Conservation (phyloP, 371 early-diverging fungal species). For the Catenaria anguillulae region DNA sequence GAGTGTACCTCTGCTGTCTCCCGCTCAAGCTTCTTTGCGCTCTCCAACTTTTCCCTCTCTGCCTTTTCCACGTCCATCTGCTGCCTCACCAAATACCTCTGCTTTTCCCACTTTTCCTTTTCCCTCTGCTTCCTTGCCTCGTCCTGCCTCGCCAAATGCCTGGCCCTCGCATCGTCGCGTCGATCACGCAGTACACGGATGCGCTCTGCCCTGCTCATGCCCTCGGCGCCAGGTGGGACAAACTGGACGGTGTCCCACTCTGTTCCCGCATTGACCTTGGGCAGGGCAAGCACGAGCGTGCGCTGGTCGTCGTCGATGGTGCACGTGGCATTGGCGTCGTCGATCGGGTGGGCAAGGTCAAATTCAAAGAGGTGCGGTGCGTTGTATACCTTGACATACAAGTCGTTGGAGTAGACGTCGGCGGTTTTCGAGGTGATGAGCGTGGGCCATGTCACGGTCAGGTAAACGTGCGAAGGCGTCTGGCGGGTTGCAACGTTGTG, state of each 20-base stretch:
- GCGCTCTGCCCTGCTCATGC: too few relatives aligned
- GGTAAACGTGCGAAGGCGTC: background rate
- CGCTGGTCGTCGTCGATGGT: too few relatives aligned
- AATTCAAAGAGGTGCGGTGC: slow-evolving; percentile 32
- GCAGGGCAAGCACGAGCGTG: slow-evolving; percentile 18
- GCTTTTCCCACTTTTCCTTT: background rate
- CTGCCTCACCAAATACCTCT: slow-evolving; percentile 1
- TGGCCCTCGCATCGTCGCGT: background rate
- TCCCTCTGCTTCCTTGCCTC: slow-evolving; percentile 9
- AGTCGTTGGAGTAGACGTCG: slow-evolving; percentile 14
- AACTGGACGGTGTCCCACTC: slow-evolving; percentile 13
- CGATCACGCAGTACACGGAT: slow-evolving; percentile 1
- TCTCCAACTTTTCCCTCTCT: slow-evolving; percentile 11
- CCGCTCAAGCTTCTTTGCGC: slow-evolving; percentile 6
- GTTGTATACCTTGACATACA: slow-evolving; percentile 29
- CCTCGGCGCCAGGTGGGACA: too few relatives aligned
- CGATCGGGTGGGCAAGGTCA: slow-evolving; percentile 19
- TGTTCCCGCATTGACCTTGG: slow-evolving; percentile 14
- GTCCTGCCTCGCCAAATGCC: background rate
- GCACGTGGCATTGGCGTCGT: slow-evolving; percentile 17
- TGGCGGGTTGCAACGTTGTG: background rate
- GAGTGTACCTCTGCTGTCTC: slow-evolving; percentile 15
- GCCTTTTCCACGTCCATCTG: slow-evolving; percentile 7
- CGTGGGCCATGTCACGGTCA: background rate
- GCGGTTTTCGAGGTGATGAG: background rate